Base-by-base conservation (phyloP, 2,329 filamentous ascomycete species). In the Colletotrichum sp. region DNA sequence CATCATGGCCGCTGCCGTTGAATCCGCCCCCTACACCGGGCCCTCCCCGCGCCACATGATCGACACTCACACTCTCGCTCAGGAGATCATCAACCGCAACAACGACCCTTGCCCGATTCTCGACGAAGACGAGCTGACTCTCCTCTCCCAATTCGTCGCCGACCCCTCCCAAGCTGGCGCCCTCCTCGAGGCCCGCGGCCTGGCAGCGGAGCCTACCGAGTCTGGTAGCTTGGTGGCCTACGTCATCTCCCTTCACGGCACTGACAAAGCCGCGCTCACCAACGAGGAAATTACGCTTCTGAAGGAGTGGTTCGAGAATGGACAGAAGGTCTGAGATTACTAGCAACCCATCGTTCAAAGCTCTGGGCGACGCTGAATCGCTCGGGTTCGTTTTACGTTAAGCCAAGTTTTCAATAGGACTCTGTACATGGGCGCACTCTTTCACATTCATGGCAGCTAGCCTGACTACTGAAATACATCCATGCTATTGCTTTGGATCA, bases 11-110 rank as follows among this genome's bases (percentile, higher is more conserved):
- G 8, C 70, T 9, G 24, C 34, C 21, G 27, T 11, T 16, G 43
- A 63, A 16, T 59, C 75, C 18, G 16, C 57, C 55, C 58, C 62
- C 21, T 76, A 76, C 59, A 73, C 69, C 9, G 76, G 76, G 15
- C 76, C 76, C 29, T 69, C 65, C 7, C 69, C 61, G n/a, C 31
- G 33, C 8, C 54, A 72, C 9, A 77, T 77, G 74, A 58, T 77
- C 18, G 67, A 33, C 5, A 64, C 69, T 24, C 76, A 75, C 58
- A 74, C 76, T 15, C 61, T 76, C 11, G 76, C 77, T 6, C 36
- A 64, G 16, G 76, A 77, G 47, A 75, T 76, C 31, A 76, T 77
- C 21, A 69, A 67, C 21, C 75, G 76, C 67, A 69, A 75, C 70
- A 63, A 66, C n/a, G 75, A 74, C 55, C n/a, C 24, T 11, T 66